Percentiles rank a stretch among this genome's conserved stretches.
Conservation (phyloP, 495 filamentous ascomycete genomes). For the Beverwykella pulmonaria region DNA sequence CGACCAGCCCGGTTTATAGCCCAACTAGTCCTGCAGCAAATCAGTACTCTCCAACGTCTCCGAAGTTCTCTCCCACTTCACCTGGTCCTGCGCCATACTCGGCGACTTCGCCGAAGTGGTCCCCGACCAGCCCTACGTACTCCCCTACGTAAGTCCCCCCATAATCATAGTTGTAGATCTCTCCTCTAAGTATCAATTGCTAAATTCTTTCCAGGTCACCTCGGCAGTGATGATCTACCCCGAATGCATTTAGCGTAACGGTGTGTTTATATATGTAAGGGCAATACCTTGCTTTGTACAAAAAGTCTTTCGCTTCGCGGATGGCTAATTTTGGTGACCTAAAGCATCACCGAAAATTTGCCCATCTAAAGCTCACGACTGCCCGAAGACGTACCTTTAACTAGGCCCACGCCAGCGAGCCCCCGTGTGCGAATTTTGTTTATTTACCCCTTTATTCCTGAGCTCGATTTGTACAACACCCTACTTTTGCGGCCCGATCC, state of each 20-base stretch:
- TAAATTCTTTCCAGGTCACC: conserved; percentile 25
- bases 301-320: conserved; percentile 9
- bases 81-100: conserved; percentile 57
- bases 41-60: conserved; percentile 61
- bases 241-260: neutral
- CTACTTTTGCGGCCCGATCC: neutral
- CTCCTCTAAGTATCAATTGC: conserved; percentile 1
- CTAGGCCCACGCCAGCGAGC: conserved; percentile 27
- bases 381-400: conserved; percentile 29
- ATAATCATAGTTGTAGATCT: conserved; percentile 16
- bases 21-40: conserved; percentile 52
- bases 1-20: conserved; percentile 51
- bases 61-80: conserved; percentile 68
- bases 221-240: conserved; percentile 19
- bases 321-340: conserved; percentile 20
- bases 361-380: neutral
- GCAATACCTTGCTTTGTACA: conserved; percentile 19
- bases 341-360: conserved; percentile 8
- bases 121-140: conserved; percentile 47
- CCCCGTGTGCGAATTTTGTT: conserved; percentile 1
- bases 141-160: conserved; percentile 41
- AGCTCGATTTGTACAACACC: conserved; percentile 9
- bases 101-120: conserved; percentile 58
- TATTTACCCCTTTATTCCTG: neutral
- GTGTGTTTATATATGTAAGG: conserved; percentile 12